Percentiles rank a stretch among this genome's conserved stretches.
Conservation (phyloP, 257 asterid species). For the Paraleonurus japonicus region DNA sequence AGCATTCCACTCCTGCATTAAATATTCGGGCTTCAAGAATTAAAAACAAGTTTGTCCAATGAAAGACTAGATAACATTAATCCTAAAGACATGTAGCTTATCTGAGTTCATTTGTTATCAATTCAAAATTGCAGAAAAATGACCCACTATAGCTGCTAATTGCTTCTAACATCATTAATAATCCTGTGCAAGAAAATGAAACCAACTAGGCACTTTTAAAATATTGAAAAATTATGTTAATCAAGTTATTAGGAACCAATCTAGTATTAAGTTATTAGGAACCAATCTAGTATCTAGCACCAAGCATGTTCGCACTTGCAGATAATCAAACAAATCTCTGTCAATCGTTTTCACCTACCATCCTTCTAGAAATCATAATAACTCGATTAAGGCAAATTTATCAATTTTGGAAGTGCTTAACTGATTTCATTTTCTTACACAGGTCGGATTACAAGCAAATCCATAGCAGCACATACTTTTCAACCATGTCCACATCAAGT, state of each 20-base stretch:
- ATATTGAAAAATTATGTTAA: too few relatives aligned
- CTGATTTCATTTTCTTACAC: constrained; percentile 7
- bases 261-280: not conserved
- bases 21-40: constrained; percentile 19
- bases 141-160: constrained; percentile 3
- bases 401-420: not conserved
- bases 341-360: not conserved
- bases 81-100: not conserved
- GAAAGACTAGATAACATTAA: not conserved
- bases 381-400: not conserved
- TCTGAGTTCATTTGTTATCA: not conserved
- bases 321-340: not conserved
- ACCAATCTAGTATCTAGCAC: not conserved
- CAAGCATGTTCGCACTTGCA: not conserved
- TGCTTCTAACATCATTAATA: not conserved
- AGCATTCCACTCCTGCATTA: constrained; percentile 77
- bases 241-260: not conserved
- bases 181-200: not conserved
- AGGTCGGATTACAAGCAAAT: constrained; percentile 12
- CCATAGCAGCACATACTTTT: constrained; percentile 6
- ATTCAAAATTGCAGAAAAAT: not conserved
- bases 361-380: not conserved
- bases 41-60: not conserved
- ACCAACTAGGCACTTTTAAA: not conserved
- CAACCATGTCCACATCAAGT: constrained; percentile 10